A percentile compares a stretch with the other conserved stretches of the same genome.
Conservation (phyloP, 2,329 filamentous ascomycete genomes). For the Dryadomyces quercivorus region DNA sequence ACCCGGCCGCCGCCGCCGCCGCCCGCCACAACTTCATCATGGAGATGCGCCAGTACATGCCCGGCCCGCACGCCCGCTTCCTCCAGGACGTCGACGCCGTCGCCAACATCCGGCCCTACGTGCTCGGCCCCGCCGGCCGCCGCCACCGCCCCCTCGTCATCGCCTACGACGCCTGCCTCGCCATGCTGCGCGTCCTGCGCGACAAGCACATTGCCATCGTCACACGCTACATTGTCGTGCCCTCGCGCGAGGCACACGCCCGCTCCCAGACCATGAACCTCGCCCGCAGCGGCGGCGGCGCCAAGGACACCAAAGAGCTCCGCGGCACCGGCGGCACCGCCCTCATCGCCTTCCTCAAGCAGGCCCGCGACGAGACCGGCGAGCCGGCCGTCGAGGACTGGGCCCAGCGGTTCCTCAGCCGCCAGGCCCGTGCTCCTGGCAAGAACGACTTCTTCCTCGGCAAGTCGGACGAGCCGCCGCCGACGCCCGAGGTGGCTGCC, state of each 20-base stretch:
- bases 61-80: conserved; percentile 81
- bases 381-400: conserved; percentile 70
- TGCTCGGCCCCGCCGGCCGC: conserved; percentile 40
- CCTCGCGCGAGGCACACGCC: conserved; percentile 51
- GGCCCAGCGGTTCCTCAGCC: conserved; percentile 45
- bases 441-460: conserved; percentile 46
- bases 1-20: conserved; percentile 13
- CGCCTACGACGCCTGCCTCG: conserved; percentile 84
- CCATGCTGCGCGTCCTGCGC: conserved; percentile 55
- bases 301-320: conserved; percentile 40
- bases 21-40: conserved; percentile 76
- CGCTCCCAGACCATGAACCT: conserved; percentile 5
- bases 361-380: conserved; percentile 89
- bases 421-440: conserved; percentile 34
- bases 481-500: conserved; percentile 22
- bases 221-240: conserved; percentile 86
- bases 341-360: conserved; percentile 89
- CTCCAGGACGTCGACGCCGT: conserved; percentile 66
- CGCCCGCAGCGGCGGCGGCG: conserved; percentile 16
- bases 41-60: conserved; percentile 98
- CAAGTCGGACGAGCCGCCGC: conserved; percentile 29
- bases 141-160: conserved; percentile 54
- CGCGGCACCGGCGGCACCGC: conserved; percentile 89
- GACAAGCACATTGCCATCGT: conserved; percentile 97
- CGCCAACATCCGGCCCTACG: conserved; percentile 79